Evolutionary conservation across 257 asterid genomes (phyloP).

Genomic region (Solanum pinnatisectum): DNA sequence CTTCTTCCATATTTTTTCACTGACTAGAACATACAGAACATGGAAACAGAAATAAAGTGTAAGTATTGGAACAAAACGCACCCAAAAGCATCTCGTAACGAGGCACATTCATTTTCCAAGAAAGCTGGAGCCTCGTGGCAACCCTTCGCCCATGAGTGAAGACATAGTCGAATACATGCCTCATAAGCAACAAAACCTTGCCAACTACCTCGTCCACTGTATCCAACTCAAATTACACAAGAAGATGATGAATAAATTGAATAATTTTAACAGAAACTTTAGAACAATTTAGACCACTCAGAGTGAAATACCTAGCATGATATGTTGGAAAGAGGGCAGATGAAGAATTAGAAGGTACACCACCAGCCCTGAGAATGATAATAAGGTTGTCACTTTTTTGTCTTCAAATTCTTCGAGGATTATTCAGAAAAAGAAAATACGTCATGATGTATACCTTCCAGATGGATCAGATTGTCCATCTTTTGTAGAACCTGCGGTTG

Average conservation of each 20-base stretch:
- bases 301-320: conserved; percentile 66
- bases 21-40: not conserved
- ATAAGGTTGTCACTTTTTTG: not conserved
- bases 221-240: conserved; percentile 14
- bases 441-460: conserved; percentile 31
- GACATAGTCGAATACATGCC: conserved; percentile 93
- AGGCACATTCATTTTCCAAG: conserved; percentile 79
- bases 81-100: conserved; percentile 83
- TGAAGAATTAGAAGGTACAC: conserved; percentile 35
- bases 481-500: conserved; percentile 12
- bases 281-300: not conserved
- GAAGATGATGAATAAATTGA: not conserved
- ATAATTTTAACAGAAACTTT: not conserved
- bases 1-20: not conserved
- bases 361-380: conserved; percentile 44
- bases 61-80: conserved; percentile 11
- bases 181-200: conserved; percentile 68
- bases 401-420: not conserved
- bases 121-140: conserved; percentile 68
- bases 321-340: conserved; percentile 68
- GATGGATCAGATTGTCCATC: conserved; percentile 28
- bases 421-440: not conserved
- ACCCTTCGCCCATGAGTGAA: conserved; percentile 76
- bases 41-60: not conserved
- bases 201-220: conserved; percentile 89